Percentiles rank a stretch among this genome's conserved stretches.
phyloP scores from a whole-genome alignment of 192 early-diverging fungal species.

The Paraglomus brasilianum region DNA sequence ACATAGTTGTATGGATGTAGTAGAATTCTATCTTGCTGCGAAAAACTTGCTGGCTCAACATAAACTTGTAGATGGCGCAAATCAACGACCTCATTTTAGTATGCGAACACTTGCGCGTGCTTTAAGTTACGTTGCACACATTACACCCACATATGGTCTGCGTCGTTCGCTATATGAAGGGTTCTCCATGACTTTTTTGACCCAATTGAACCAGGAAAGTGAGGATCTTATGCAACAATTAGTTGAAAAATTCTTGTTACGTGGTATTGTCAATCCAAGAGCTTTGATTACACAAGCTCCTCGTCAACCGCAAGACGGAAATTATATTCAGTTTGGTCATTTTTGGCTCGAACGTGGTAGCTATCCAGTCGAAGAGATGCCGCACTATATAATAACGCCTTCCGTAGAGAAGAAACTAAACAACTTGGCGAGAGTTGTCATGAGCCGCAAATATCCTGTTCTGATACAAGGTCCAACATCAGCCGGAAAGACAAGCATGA shows the following conservation, averaged over 20 bases:
- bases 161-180: constrained; percentile 90
- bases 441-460: constrained; percentile 88
- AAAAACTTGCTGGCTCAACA: constrained; percentile 71
- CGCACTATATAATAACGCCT: constrained; percentile 80
- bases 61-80: constrained; percentile 84
- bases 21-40: constrained; percentile 76
- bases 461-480: constrained; percentile 98
- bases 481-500: constrained; percentile 97
- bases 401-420: constrained; percentile 86
- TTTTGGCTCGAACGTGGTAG: constrained; percentile 79
- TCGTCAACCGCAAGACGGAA: constrained; percentile 41
- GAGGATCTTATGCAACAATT: constrained; percentile 53
- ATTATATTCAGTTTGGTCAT: constrained; percentile 72
- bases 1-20: constrained; percentile 61
- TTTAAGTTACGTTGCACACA: constrained; percentile 74
- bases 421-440: constrained; percentile 86
- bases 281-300: constrained; percentile 63
- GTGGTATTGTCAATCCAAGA: constrained; percentile 52
- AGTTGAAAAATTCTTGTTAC: constrained; percentile 60
- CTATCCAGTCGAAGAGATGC: constrained; percentile 38
- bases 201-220: constrained; percentile 75
- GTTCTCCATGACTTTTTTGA: constrained; percentile 92
- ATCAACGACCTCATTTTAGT: constrained; percentile 85
- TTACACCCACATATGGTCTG: constrained; percentile 73
- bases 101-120: constrained; percentile 91